Percentiles rank a stretch among this genome's conserved stretches.
phyloP scores from a whole-genome alignment of 306 rosid genomes.

The Trichosanthes cucumerina region DNA sequence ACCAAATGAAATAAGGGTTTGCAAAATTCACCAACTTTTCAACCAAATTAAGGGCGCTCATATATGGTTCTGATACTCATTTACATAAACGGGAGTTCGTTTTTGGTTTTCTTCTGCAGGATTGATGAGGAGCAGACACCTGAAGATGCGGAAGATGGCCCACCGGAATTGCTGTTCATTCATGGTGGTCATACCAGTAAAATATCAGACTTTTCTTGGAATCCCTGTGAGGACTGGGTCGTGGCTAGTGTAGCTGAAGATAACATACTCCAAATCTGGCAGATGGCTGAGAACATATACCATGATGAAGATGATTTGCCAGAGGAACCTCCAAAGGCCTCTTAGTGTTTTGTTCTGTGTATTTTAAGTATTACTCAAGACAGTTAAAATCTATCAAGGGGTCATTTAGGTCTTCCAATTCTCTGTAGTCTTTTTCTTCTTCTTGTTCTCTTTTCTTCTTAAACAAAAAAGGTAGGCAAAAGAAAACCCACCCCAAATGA shows the following conservation, averaged over 20 bases:
- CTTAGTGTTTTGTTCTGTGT: slow-evolving; percentile 26
- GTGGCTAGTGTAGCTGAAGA: slow-evolving; percentile 95
- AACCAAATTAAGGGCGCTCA: not conserved
- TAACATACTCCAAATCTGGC: slow-evolving; percentile 98
- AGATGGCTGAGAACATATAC: slow-evolving; percentile 99
- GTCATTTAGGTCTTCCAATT: not conserved
- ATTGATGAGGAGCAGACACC: slow-evolving; percentile 96
- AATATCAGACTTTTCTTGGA: slow-evolving; percentile 97
- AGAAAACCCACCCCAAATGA: not conserved
- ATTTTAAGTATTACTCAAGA: not conserved
- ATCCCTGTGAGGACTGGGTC: slow-evolving; percentile 98
- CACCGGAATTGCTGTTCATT: slow-evolving; percentile 89
- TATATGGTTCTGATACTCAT: not conserved
- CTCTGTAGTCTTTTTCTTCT: not conserved
- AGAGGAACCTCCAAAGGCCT: slow-evolving; percentile 58
- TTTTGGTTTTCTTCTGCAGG: slow-evolving; percentile 29
- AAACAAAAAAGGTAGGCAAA: not conserved
- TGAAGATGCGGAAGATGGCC: slow-evolving; percentile 95
- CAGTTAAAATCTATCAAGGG: not conserved
- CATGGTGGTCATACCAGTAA: slow-evolving; percentile 99
- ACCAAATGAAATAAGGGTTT: not conserved
- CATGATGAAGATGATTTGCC: slow-evolving; percentile 95
- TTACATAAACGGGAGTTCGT: not conserved
- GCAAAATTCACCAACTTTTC: not conserved
- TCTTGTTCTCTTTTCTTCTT: not conserved